Conservation (phyloP, 768 basidiomycete species). For the Panaeolus cyanescens region DNA sequence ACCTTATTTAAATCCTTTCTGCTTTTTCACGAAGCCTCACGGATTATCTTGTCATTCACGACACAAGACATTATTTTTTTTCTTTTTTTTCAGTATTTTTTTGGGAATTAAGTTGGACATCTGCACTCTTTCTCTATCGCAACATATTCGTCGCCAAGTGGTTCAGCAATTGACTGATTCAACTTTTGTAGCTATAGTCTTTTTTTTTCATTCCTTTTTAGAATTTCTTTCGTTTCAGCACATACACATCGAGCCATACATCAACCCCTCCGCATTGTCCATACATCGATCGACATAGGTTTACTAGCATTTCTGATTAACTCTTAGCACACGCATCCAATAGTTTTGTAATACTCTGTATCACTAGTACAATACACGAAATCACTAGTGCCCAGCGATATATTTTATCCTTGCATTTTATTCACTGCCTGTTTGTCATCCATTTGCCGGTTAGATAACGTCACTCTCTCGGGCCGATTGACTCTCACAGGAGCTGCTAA, state of each 20-base stretch:
- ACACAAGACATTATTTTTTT: constrained; percentile 46
- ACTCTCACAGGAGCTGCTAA: not conserved
- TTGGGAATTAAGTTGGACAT: constrained; percentile 20
- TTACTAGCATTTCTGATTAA: not conserved
- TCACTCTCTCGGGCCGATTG: not conserved
- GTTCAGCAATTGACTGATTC: constrained; percentile 3
- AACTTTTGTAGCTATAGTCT: constrained; percentile 1
- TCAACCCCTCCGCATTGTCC: not conserved
- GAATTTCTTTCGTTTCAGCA: constrained; percentile 13
- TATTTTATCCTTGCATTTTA: not conserved
- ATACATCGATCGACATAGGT: constrained; percentile 1
- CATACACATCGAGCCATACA: constrained; percentile 7
- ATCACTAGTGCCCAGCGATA: constrained; percentile 9
- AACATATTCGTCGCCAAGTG: constrained; percentile 13
- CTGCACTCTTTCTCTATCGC: constrained; percentile 9
- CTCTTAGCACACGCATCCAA: constrained; percentile 7
- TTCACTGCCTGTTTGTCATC: not conserved
- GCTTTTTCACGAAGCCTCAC: constrained; percentile 21
- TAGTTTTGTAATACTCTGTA: constrained; percentile 28
- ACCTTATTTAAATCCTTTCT: constrained; percentile 5
- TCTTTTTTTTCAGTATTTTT: constrained; percentile 34
- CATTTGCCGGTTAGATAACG: not conserved
- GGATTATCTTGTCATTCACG: constrained; percentile 51
- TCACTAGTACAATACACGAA: constrained; percentile 40
- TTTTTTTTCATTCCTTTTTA: not conserved